Evolutionary conservation across 192 early-diverging fungal genomes (phyloP).

Genomic region (Backusella tuberculispora): DNA sequence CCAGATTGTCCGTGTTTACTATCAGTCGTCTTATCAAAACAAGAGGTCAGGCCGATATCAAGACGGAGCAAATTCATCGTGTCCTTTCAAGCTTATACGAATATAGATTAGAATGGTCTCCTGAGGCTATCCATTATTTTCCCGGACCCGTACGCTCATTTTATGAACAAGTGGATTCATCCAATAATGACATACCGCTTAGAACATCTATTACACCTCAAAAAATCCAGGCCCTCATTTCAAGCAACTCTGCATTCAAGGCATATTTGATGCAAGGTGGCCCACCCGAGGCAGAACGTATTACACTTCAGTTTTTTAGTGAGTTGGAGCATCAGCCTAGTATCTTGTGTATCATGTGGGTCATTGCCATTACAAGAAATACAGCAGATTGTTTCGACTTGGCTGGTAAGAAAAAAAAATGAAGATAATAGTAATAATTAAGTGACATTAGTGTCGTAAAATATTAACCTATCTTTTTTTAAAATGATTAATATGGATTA

Average conservation of each 20-base stretch:
- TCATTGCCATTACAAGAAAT: conserved; percentile 47
- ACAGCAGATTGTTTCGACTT: conserved; percentile 35
- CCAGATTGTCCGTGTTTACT: conserved; percentile 54
- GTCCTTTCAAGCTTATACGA: conserved; percentile 54
- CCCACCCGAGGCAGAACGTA: conserved; percentile 35
- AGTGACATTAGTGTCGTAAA: background rate
- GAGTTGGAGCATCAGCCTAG: conserved; percentile 61
- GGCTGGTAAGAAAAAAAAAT: conserved; percentile 26
- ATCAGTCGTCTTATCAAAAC: conserved; percentile 59
- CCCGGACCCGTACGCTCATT: conserved; percentile 53
- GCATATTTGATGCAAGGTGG: conserved; percentile 41
- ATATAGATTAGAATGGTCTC: conserved; percentile 57
- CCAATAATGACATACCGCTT: conserved; percentile 21
- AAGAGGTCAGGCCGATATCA: conserved; percentile 57
- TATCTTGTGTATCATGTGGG: conserved; percentile 73
- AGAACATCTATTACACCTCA: conserved; percentile 19
- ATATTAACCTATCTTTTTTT: conserved; percentile 17
- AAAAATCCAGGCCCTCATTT: conserved; percentile 28
- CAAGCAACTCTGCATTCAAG: conserved; percentile 30
- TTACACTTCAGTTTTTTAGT: conserved; percentile 59
- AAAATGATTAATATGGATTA: background rate
- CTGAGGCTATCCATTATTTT: conserved; percentile 54
- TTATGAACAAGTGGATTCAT: conserved; percentile 38
- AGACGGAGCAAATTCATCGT: conserved; percentile 48
- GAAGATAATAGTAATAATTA: background rate